phyloP scores from a whole-genome alignment of 257 asterid species.

The Perilla frutescens region DNA sequence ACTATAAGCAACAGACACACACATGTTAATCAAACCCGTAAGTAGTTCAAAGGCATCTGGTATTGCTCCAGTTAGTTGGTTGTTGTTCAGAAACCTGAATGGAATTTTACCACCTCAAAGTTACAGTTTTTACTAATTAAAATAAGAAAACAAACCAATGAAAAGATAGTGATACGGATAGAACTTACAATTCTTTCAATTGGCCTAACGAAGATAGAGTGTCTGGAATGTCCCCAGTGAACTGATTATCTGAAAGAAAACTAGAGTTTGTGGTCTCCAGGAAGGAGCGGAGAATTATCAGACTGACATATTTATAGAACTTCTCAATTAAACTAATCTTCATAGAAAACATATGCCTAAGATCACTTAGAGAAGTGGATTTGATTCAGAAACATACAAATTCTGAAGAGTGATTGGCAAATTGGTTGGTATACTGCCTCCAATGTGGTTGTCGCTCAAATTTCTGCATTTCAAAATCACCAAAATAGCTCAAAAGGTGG shows the following conservation, averaged over 20 bases:
- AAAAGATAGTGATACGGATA: neutral
- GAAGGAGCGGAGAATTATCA: conserved; percentile 31
- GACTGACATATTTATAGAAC: conserved; percentile 14
- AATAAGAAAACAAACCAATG: neutral
- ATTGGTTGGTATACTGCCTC: conserved; percentile 74
- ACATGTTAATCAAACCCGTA: conserved; percentile 60
- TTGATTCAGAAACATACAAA: conserved; percentile 63
- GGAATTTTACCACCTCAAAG: conserved; percentile 21
- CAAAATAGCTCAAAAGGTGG: conserved; percentile 24
- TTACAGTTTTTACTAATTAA: conserved; percentile 12
- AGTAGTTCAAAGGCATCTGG: conserved; percentile 82
- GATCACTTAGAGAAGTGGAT: conserved; percentile 10
- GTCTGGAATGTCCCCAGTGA: conserved; percentile 67
- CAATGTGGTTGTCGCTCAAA: conserved; percentile 83
- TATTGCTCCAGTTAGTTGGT: conserved; percentile 68
- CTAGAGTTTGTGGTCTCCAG: conserved; percentile 45
- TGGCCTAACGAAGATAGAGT: conserved; percentile 61
- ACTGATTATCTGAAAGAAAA: conserved; percentile 71
- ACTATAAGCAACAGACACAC: conserved; percentile 33
- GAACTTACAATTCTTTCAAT: conserved; percentile 69
- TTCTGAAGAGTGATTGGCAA: conserved; percentile 70
- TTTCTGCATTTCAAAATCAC: conserved; percentile 53
- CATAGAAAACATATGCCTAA: conserved; percentile 5
- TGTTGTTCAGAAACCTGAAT: conserved; percentile 66
- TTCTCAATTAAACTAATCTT: neutral